These are phyloP conservation scores for Cordyceps fumosorosea DNA, from an alignment of 2,329 filamentous ascomycete genomes.

Conservation along the genomic window DNA sequence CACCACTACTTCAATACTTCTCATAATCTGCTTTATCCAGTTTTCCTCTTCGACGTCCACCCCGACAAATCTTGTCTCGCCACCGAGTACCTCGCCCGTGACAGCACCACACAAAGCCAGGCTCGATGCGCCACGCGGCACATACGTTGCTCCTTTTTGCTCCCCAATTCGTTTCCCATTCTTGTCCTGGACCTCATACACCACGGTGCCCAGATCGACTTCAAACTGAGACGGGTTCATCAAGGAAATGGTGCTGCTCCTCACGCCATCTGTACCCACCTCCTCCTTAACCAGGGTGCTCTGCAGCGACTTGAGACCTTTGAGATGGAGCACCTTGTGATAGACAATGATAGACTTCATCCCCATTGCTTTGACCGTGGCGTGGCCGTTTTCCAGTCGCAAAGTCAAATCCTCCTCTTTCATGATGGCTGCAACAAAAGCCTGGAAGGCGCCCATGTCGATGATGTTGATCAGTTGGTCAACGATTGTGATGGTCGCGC, in stretches of 20 bases:
- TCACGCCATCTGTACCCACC: neutral
- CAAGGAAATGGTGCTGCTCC: neutral
- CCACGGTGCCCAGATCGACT: slow-evolving; percentile 3
- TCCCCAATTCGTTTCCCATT: neutral
- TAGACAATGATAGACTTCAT: slow-evolving; percentile 10
- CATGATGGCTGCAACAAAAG: slow-evolving; percentile 5
- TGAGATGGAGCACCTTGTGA: slow-evolving; percentile 1
- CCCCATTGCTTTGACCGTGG: slow-evolving; percentile 6
- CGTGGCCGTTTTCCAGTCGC: slow-evolving; percentile 4
- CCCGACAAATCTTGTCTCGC: slow-evolving; percentile 7
- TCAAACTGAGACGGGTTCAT: slow-evolving; percentile 10
- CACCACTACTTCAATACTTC: neutral
- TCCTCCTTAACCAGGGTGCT: neutral
- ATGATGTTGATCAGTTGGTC: neutral
- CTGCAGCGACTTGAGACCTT: neutral
- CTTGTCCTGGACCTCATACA: slow-evolving; percentile 7
- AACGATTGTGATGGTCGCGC: slow-evolving; percentile 3
- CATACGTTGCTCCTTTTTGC: slow-evolving; percentile 1
- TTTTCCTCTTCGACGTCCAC: slow-evolving; percentile 9
- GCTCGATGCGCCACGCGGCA: neutral
- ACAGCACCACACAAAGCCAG: neutral
- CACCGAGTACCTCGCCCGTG: neutral
- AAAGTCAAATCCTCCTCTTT: neutral
- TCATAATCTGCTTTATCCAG: slow-evolving; percentile 4
- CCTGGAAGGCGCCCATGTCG: slow-evolving; percentile 7